Base-by-base conservation (phyloP, 306 rosid species). In the Sophora flavescens region DNA sequence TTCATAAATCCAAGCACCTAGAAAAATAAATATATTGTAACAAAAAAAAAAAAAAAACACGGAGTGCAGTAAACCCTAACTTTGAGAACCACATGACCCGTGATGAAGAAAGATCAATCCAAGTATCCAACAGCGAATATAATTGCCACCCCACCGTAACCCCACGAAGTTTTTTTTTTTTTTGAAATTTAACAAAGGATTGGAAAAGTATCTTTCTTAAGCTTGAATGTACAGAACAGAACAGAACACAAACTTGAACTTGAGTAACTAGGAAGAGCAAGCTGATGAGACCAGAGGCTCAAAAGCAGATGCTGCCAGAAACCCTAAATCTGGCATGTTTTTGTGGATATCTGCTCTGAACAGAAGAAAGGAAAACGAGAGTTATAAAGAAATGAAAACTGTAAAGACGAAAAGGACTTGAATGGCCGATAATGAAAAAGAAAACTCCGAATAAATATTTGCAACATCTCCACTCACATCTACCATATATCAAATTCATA, bases 251-350 rank as follows among this genome's bases (percentile, higher is more conserved):
- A 45, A 68, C 51, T 68, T 76, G 45, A 28, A 30, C 1, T 36
- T 73, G 76, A 74, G 58, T 11, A 57, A 47, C 8, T 6, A 62
- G 41, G 62, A 62, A 48, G 71, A 22, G 3, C 4, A 1, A 39
- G 65, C 48, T 63, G 75, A 73, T 63, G 75, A 73, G 52, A 13
- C 6, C 45, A 44, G 13, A 68, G 74, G 50, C 56, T 33, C 65
- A 61, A 26, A 78, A 60, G 72, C 47, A 57, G 45, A 64, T 48
- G 63, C n/a, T 70, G 79, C 72, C 74, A 80, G 74, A 76, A 84
- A 80, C 76, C 77, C 87, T 84, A 80, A 84, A 22, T 74, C 69
- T 32, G 77, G 39, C 30, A 50, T 80, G 64, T 65, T 58, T 80
- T 75, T 13, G 80, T 76, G 38, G 72, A 41, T 70, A 58, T 76